Evolutionary conservation across 2,329 filamentous ascomycete species (phyloP).

Genomic region (Fusarium multiceps): DNA sequence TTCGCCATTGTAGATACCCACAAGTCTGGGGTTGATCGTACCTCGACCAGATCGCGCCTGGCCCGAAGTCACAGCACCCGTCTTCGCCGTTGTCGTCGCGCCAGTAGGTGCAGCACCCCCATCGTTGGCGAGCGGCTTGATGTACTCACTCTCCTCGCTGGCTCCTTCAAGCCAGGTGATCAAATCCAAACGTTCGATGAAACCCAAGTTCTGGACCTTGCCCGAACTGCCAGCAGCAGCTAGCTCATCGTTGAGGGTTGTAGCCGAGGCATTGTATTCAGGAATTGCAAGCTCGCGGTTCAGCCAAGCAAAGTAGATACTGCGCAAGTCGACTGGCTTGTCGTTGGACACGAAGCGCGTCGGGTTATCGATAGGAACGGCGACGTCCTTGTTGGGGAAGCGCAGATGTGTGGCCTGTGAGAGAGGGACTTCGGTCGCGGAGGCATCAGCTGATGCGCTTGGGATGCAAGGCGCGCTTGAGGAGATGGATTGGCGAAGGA

Average conservation of each 20-base stretch:
- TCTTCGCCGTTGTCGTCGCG: constrained; percentile 52
- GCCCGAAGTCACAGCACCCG: constrained; percentile 57
- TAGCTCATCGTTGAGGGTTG: constrained; percentile 83
- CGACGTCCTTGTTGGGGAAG: constrained; percentile 72
- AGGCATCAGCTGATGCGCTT: constrained; percentile 74
- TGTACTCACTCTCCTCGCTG: constrained; percentile 90
- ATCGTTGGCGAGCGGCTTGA: constrained; percentile 82
- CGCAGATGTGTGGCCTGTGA: constrained; percentile 82
- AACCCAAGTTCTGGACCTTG: constrained; percentile 86
- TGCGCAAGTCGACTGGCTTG: constrained; percentile 84
- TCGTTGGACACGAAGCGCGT: constrained; percentile 90
- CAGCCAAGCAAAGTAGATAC: constrained; percentile 95
- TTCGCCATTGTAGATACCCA: constrained; percentile 92
- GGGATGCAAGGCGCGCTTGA: constrained; percentile 76
- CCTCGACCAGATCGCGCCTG: constrained; percentile 69
- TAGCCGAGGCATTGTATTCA: constrained; percentile 88
- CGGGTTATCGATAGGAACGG: constrained; percentile 75
- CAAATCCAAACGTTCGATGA: constrained; percentile 90
- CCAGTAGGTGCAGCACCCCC: constrained; percentile 57
- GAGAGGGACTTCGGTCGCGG: constrained; percentile 71
- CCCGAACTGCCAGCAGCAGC: constrained; percentile 68
- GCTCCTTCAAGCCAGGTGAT: constrained; percentile 94
- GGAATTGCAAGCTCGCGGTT: constrained; percentile 91
- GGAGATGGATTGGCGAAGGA: constrained; percentile 85
- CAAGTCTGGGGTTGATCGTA: constrained; percentile 80